Conservation (phyloP, 176 grass and related monocot species). For the Alopecurus myosuroides region DNA sequence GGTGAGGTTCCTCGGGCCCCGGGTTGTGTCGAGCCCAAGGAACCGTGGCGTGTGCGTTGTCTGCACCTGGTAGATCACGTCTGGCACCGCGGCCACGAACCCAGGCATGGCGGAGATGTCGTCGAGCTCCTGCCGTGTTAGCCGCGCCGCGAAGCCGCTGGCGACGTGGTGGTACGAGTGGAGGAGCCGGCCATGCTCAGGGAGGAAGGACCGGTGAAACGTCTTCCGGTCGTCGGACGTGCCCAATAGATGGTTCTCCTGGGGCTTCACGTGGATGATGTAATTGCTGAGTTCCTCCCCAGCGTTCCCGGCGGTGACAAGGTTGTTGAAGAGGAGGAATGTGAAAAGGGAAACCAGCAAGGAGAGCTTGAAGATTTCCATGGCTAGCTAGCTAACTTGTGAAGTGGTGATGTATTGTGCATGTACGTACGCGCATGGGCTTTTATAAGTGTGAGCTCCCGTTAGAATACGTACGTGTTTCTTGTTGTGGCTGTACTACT, state of each 20-base stretch:
- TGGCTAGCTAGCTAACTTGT: not conserved
- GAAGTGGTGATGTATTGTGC: not conserved
- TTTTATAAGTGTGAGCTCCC: not conserved
- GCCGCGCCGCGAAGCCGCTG: slow-evolving; percentile 24
- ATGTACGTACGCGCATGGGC: not conserved
- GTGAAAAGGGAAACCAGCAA: not conserved
- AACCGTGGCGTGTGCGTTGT: slow-evolving; percentile 41
- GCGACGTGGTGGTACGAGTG: slow-evolving; percentile 31
- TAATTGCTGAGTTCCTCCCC: not conserved
- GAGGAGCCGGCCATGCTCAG: not conserved
- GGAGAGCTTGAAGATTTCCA: slow-evolving; percentile 5
- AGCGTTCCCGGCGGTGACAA: not conserved
- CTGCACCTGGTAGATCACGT: not conserved
- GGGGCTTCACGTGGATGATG: slow-evolving; percentile 4
- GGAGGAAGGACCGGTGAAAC: slow-evolving; percentile 14
- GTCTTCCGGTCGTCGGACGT: not conserved
- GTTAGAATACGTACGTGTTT: not conserved
- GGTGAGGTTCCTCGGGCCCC: not conserved
- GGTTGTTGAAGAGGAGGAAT: not conserved
- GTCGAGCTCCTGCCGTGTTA: slow-evolving; percentile 19
- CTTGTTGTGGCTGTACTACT: not conserved
- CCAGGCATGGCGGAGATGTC: not conserved
- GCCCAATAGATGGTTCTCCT: not conserved
- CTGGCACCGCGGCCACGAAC: slow-evolving; percentile 3
- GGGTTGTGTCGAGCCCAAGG: slow-evolving; percentile 14